Evolutionary conservation across 2,329 filamentous ascomycete species (phyloP).

Genomic region (Aspergillus flavus): DNA sequence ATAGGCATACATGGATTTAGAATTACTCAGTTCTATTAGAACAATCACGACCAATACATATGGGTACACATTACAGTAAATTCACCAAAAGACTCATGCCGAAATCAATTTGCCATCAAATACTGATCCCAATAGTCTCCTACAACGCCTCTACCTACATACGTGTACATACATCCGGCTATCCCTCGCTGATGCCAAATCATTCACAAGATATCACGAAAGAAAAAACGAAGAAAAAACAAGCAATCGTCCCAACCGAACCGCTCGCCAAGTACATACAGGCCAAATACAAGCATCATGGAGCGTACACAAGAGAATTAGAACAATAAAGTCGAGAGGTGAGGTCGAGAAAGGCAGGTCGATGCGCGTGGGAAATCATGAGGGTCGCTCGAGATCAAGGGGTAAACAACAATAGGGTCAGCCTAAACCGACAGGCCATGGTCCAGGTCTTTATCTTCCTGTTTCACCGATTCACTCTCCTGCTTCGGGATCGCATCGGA

Average conservation of each 20-base stretch:
- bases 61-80: too few relatives aligned
- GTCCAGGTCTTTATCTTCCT: slow-evolving; percentile 22
- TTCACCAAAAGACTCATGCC: background rate
- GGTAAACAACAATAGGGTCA: background rate
- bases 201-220: background rate
- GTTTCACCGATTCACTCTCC: slow-evolving; percentile 14
- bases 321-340: background rate
- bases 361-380: background rate
- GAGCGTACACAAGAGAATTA: background rate
- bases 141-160: slow-evolving; percentile 20
- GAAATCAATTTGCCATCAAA: slow-evolving; percentile 5
- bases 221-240: background rate
- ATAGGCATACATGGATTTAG: too few relatives aligned
- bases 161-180: slow-evolving; percentile 15
- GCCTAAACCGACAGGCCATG: slow-evolving; percentile 1
- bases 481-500: slow-evolving; percentile 10
- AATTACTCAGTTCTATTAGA: too few relatives aligned
- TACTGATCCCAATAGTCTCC: slow-evolving; percentile 2
- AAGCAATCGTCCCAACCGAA: slow-evolving; percentile 8
- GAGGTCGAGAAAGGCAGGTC: background rate
- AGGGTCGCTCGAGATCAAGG: background rate
- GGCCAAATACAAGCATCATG: slow-evolving; percentile 5
- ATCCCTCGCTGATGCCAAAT: slow-evolving; percentile 14
- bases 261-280: slow-evolving; percentile 7
- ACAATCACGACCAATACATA: too few relatives aligned